Conservation (phyloP, 192 early-diverging fungal species). For the Backusella tarrabulga region DNA sequence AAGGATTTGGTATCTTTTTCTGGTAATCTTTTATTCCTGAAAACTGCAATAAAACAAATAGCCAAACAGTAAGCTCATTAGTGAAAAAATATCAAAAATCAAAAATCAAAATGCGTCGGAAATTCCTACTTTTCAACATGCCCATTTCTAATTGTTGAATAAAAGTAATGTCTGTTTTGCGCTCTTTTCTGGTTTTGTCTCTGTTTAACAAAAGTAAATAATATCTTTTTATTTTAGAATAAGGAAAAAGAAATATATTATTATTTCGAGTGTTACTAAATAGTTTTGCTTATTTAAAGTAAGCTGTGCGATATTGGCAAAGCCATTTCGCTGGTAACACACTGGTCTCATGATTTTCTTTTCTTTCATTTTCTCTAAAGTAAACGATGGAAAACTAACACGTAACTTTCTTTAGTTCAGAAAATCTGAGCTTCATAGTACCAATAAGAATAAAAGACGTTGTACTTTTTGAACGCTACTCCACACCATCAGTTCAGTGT, state of each 20-base stretch:
- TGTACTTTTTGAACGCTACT: not conserved
- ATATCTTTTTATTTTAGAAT: not conserved
- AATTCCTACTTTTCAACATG: not conserved
- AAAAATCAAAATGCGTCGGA: not conserved
- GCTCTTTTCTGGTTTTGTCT: not conserved
- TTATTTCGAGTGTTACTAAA: not conserved
- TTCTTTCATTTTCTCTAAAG: not conserved
- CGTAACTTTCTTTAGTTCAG: not conserved
- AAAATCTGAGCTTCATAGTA: not conserved
- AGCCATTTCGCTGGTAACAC: not conserved
- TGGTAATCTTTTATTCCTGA: not conserved
- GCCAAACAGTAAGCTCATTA: not conserved
- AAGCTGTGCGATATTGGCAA: not conserved
- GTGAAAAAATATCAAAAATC: not conserved
- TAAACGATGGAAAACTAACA: not conserved
- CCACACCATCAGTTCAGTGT: not conserved
- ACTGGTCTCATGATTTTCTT: not conserved
- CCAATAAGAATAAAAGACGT: not conserved
- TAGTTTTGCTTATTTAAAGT: not conserved
- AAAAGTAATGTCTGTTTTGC: not conserved
- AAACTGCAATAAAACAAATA: not conserved
- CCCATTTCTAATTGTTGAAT: not conserved
- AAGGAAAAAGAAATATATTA: not conserved
- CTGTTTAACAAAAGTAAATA: not conserved
- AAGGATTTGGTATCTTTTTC: not conserved